phyloP scores from a whole-genome alignment of 306 rosid genomes.

The Sicyos baderoa region DNA sequence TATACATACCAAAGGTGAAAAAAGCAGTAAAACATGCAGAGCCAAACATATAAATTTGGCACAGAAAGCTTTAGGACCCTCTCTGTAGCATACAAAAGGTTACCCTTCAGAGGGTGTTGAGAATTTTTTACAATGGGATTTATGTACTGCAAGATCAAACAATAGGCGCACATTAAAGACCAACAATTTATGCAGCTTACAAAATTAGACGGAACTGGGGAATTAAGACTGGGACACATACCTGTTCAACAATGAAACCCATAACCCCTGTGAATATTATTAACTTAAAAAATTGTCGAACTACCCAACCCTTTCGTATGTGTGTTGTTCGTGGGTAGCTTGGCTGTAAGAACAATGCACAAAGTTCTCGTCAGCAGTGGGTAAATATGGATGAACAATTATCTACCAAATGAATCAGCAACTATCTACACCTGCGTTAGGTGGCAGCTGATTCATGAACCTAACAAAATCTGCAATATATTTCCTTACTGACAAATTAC shows the following conservation, averaged over 20 bases:
- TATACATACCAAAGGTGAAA: constrained; percentile 85
- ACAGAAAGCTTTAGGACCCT: constrained; percentile 95
- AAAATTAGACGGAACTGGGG: constrained; percentile 15
- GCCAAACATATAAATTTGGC: constrained; percentile 97
- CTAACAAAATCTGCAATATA: not conserved
- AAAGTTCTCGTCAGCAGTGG: not conserved
- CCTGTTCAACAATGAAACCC: constrained; percentile 97
- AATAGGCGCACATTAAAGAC: constrained; percentile 12
- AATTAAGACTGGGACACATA: constrained; percentile 29
- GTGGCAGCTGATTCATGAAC: constrained; percentile 1
- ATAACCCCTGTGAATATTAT: constrained; percentile 86
- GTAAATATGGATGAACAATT: not conserved
- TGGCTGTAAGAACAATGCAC: no score
- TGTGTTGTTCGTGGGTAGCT: constrained; percentile 36
- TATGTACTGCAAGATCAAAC: constrained; percentile 66
- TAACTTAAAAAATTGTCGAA: constrained; percentile 76
- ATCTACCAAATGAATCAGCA: not conserved
- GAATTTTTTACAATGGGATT: constrained; percentile 88
- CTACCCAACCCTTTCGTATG: constrained; percentile 80
- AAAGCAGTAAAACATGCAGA: constrained; percentile 98
- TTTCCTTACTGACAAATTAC: constrained; percentile 27
- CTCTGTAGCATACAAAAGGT: constrained; percentile 73
- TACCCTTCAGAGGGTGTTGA: constrained; percentile 88
- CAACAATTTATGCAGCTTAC: constrained; percentile 7
- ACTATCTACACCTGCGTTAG: not conserved